These are phyloP conservation scores for Chalciporus sp. DNA, from an alignment of 1,284 basidiomycete genomes.

Conservation along the genomic window DNA sequence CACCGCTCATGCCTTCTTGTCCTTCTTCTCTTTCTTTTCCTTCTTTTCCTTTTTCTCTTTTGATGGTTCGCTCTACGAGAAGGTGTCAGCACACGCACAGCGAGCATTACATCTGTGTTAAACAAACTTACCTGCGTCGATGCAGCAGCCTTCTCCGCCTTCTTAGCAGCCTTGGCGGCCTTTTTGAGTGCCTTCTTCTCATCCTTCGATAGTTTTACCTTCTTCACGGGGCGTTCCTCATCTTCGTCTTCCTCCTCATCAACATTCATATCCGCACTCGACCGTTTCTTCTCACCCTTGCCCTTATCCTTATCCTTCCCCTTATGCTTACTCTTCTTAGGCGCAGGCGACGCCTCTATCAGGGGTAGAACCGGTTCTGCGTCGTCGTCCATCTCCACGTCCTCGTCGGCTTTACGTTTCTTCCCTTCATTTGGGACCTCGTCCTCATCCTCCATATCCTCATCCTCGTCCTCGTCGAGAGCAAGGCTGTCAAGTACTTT, in stretches of 20 bases:
- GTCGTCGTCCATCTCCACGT: constrained; percentile 47
- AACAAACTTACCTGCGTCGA: constrained; percentile 38
- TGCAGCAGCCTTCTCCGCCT: constrained; percentile 41
- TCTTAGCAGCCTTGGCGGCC: constrained; percentile 65
- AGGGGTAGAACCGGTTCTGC: constrained; percentile 52
- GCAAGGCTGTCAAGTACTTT: constrained; percentile 85
- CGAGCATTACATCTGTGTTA: neutral
- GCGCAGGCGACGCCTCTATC: constrained; percentile 54
- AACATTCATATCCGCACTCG: constrained; percentile 63
- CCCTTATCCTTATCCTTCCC: neutral
- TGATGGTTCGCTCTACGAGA: constrained; percentile 34
- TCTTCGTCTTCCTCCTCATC: constrained; percentile 48
- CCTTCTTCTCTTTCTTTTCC: constrained; percentile 49
- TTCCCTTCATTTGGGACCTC: neutral
- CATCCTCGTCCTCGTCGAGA: constrained; percentile 72
- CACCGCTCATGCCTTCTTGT: constrained; percentile 43
- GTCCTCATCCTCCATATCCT: constrained; percentile 36
- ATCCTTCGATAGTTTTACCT: constrained; percentile 77
- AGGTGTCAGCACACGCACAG: constrained; percentile 9
- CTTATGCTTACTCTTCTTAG: constrained; percentile 42
- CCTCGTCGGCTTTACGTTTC: neutral
- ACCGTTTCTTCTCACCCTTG: constrained; percentile 49
- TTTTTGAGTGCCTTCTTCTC: constrained; percentile 84
- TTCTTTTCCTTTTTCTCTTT: constrained; percentile 50
- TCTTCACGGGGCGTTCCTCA: constrained; percentile 63